Base-by-base conservation (phyloP, 164 flowering plant genomes). In the Nymphaea colorata region DNA sequence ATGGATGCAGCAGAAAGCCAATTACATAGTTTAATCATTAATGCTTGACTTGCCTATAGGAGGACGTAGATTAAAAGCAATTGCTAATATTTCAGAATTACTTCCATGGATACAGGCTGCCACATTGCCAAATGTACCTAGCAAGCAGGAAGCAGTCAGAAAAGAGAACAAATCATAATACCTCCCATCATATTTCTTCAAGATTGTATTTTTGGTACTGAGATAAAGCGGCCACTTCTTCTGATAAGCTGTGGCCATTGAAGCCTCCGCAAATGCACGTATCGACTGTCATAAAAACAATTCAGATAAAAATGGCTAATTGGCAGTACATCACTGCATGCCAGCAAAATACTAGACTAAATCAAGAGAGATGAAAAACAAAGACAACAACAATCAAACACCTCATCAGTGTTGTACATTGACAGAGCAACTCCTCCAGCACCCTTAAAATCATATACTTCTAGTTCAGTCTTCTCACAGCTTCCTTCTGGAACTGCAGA, bases 381-480 rank as follows among this genome's bases (percentile, higher is more conserved):
- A 45, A 5, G 11, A 45, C 53, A 45, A 45, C 53, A 45, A 45
- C 53, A 45, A 45, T 0, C 15, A 61, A 61, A 15, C 17, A 91
- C 98, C 98, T 93, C 98, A 78, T 93, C 98, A 53, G 98, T 93
- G 83, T 93, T 93, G 68, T 93, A 93, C 98, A 93, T 93, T 66
- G 97, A 64, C 76, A 85, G 69, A 69, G 89, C 93, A 36, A 93
- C 97, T 57, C 98, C 98, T 16, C 98, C 98, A 68, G 78, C 86
- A 64, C 98, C 97, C 6, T 87, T 89, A 65, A 88, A 93, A 72
- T 89, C 79, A 73, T 62, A 93, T 72, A 93, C 98, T 78, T 93
- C 97, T 6, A 83, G 36, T 66, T 91, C 98, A 41, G 83, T 82
- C 69, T 76, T 75, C 68, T 82, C 89, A 55, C 66, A 87, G 47